Evolutionary conservation across 139 green algal genomes (phyloP).

Genomic region (Micractinium sp.): DNA sequence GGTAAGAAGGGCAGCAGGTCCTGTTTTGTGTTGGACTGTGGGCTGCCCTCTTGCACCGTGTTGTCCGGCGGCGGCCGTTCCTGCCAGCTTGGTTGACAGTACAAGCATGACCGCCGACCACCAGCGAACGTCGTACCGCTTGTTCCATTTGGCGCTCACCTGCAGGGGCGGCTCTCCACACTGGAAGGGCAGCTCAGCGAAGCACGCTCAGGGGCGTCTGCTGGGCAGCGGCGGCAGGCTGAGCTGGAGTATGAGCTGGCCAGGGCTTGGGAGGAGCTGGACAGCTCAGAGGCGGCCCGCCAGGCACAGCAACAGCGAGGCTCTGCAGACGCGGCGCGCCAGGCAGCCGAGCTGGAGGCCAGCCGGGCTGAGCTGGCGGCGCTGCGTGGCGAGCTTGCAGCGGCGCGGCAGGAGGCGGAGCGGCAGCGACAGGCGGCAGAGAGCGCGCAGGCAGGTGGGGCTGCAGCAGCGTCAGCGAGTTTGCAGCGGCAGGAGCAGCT

Average conservation of each 20-base stretch:
- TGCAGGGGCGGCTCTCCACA: background rate
- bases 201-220: background rate
- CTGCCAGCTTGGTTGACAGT: no score
- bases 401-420: constrained; percentile 50
- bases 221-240: constrained; percentile 44
- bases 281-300: constrained; percentile 48
- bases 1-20: background rate
- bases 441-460: constrained; percentile 41
- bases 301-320: constrained; percentile 38
- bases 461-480: constrained; percentile 32
- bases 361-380: background rate
- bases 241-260: constrained; percentile 35
- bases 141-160: background rate
- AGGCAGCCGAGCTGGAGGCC: constrained; percentile 1
- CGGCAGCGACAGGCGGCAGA: constrained; percentile 49
- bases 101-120: background rate
- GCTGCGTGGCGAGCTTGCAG: background rate
- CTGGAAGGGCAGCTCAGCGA: constrained; percentile 2
- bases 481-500: constrained; percentile 37
- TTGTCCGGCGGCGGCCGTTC: no score
- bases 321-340: background rate
- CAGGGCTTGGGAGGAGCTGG: constrained; percentile 57
- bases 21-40: background rate
- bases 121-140: background rate
- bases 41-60: no score